Percentiles rank a stretch among this genome's conserved stretches.
Evolutionary conservation across 1,139 yeast genomes (phyloP).

Genomic region (Protomyces arabidopsidicola): DNA sequence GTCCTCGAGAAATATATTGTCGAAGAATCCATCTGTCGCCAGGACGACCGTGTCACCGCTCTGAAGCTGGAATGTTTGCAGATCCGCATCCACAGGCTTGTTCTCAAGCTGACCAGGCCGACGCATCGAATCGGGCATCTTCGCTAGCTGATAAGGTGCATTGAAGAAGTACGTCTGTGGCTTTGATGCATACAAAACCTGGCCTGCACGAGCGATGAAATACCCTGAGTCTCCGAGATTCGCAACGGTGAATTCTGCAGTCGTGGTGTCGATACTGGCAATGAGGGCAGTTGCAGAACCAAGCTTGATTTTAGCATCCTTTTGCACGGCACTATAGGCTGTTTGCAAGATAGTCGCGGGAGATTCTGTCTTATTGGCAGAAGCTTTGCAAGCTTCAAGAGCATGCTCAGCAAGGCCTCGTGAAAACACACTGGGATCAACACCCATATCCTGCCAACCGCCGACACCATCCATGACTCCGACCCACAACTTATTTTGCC

Average conservation of each 20-base stretch:
- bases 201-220: constrained; percentile 67
- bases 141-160: constrained; percentile 85
- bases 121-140: constrained; percentile 62
- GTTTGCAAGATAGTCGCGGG: constrained; percentile 6
- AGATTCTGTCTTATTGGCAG: not conserved
- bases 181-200: constrained; percentile 60
- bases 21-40: constrained; percentile 92
- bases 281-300: constrained; percentile 96
- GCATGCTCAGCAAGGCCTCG: constrained; percentile 17
- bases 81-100: constrained; percentile 48
- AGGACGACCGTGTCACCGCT: constrained; percentile 72
- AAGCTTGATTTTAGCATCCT: constrained; percentile 62
- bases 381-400: constrained; percentile 1
- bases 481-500: constrained; percentile 46
- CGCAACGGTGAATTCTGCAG: constrained; percentile 57
- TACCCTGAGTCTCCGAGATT: constrained; percentile 93
- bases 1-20: constrained; percentile 72
- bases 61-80: constrained; percentile 44
- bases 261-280: constrained; percentile 56
- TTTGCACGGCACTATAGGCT: constrained; percentile 40
- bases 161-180: constrained; percentile 82
- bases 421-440: constrained; percentile 56
- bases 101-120: constrained; percentile 56
- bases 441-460: constrained; percentile 92
- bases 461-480: constrained; percentile 99